Evolutionary conservation across 306 rosid genomes (phyloP), one percentile per base, ranked within the genome.

Genomic region (Malus asiatica): DNA sequence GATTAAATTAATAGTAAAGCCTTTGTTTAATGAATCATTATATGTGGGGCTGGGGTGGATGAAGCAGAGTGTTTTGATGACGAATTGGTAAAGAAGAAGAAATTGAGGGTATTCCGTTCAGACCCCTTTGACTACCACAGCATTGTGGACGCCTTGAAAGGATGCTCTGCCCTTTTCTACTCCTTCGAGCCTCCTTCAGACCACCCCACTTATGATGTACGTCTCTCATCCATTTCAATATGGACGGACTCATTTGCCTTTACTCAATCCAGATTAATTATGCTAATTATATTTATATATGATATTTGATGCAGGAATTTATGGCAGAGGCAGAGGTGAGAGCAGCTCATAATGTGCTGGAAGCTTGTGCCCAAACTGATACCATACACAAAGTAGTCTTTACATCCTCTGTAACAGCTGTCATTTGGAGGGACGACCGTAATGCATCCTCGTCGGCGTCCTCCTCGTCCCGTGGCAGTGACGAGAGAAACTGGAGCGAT

Each of bases 341-440:
- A 71, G 86, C 86, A 70, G 86, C 86, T 74, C 86, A 83, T 60
- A 83, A 83, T 55, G 83, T 83, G 13, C 83, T 83, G 77, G 86
- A 83, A 78, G 86, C 86, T 38, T 83, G 86, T 78, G 83, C 83
- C 11, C 86, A 78, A 33, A 83, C 83, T 1, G 77, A 83, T 6
- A 74, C 83, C 48, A 64, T 83, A 2, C 60, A 83, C 6, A 83
- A 75, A 57, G 86, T 83, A 3, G 68, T 83, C 32, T 83, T 83
- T 33, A 69, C 86, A 4, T 83, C 86, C 44, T 83, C 86, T 11
- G 51, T 75, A 16, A 83, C 86, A 3, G 82, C 86, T 42, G 83
- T 83, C 9, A 23, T 83, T 46, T 78, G 86, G 86, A 71, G 74
- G 22, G 86, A 83, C 23, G 66, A 77, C 15, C 22, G 42, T 52